These are phyloP conservation scores for Fremontodendron californicum DNA, from an alignment of 345 rosid species.

Conservation along the genomic window DNA sequence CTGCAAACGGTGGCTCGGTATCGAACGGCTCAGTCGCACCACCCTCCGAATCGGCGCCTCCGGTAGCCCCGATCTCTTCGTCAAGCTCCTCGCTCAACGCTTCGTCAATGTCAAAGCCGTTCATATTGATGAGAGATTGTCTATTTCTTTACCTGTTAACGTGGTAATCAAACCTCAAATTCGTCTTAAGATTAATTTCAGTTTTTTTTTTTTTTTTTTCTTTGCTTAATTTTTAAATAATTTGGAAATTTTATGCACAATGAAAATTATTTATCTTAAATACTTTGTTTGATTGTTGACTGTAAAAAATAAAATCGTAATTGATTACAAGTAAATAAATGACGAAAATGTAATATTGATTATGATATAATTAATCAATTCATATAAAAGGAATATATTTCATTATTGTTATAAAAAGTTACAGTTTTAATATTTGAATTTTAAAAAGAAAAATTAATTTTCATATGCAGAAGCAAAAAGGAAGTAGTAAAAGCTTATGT, in stretches of 20 bases:
- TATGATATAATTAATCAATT: neutral
- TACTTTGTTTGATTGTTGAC: neutral
- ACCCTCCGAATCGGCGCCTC: slow-evolving; percentile 89
- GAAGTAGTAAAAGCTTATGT: too few relatives aligned
- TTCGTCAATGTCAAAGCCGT: slow-evolving; percentile 55
- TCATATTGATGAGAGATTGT: slow-evolving; percentile 73
- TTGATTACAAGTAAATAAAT: too few relatives aligned
- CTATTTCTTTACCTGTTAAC: slow-evolving; percentile 42
- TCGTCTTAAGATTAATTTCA: neutral
- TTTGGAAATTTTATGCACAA: neutral
- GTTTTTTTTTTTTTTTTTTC: neutral
- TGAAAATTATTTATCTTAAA: neutral
- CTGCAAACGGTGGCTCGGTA: slow-evolving; percentile 80
- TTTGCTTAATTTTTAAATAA: neutral
- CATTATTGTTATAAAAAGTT: too few relatives aligned
- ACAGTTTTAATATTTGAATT: neutral
- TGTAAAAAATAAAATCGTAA: too few relatives aligned
- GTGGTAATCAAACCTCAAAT: slow-evolving; percentile 26
- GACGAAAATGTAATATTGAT: neutral
- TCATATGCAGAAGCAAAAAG: neutral
- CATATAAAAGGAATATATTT: neutral
- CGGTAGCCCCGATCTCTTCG: slow-evolving; percentile 53
- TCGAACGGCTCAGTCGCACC: slow-evolving; percentile 75
- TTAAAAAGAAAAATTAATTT: too few relatives aligned
- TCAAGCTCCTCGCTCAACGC: slow-evolving; percentile 65